phyloP scores from a whole-genome alignment of 176 grass and related monocot genomes.

The Rhynchospora breviuscula region DNA sequence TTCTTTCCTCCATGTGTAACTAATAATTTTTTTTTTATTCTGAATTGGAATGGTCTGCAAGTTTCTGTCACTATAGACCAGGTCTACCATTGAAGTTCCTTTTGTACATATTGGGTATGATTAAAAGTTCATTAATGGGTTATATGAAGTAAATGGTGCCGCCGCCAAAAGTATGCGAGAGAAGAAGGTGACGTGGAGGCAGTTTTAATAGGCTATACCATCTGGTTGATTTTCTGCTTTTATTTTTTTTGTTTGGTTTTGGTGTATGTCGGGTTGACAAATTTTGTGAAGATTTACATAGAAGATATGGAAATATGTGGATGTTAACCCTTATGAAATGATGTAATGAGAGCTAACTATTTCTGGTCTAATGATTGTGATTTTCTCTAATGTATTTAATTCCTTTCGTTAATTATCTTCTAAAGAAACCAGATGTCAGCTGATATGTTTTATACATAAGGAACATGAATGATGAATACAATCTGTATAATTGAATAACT shows the following conservation, averaged over 20 bases:
- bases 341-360: constrained; percentile 14
- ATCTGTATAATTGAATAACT: neutral
- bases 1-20: neutral
- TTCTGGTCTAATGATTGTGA: neutral
- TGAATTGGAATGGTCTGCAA: neutral
- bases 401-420: neutral
- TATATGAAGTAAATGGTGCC: neutral
- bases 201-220: neutral
- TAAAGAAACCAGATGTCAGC: neutral
- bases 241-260: neutral
- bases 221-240: neutral
- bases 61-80: neutral
- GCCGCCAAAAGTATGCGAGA: constrained; percentile 7
- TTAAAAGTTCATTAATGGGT: neutral
- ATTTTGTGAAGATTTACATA: constrained; percentile 26
- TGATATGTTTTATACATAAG: neutral
- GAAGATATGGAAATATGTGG: neutral
- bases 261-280: constrained; percentile 25
- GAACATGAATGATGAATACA: neutral
- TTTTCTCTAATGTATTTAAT: neutral
- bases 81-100: neutral
- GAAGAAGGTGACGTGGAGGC: neutral
- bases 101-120: neutral
- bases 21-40: neutral
- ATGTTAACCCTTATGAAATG: constrained; percentile 24